Evolutionary conservation across 2,329 filamentous ascomycete species (phyloP).

Genomic region (Ophiostoma piceae): DNA sequence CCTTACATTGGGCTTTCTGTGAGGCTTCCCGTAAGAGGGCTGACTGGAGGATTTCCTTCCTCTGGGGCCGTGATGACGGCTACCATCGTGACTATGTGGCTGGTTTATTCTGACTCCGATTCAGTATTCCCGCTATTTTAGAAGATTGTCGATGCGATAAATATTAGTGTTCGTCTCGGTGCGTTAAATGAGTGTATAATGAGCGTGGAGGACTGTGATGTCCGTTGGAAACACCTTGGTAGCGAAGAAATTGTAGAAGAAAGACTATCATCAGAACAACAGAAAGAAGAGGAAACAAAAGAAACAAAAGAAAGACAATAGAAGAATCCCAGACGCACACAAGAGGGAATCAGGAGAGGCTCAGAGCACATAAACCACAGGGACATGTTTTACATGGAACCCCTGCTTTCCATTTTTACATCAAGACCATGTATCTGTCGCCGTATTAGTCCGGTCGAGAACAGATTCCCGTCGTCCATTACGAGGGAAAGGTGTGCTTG

Average conservation of each 20-base stretch:
- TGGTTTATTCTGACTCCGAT: neutral
- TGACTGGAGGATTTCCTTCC: neutral
- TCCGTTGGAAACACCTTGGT: neutral
- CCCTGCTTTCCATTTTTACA: neutral
- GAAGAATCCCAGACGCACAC: neutral
- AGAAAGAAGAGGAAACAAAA: neutral
- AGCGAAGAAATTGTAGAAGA: neutral
- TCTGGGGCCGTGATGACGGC: neutral
- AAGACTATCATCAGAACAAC: neutral
- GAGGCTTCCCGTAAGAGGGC: neutral
- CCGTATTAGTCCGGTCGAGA: neutral
- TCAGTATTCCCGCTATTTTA: neutral
- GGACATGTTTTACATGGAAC: conserved; percentile 7
- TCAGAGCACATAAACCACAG: neutral
- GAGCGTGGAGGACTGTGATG: neutral
- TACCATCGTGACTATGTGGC: neutral
- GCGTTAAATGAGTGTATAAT: neutral
- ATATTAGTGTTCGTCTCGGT: neutral
- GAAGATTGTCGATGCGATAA: neutral
- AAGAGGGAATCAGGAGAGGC: neutral
- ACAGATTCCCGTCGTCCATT: neutral
- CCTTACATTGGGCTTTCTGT: neutral
- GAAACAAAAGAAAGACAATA: neutral
- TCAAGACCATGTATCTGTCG: neutral
- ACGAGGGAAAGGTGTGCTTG: neutral